These are phyloP conservation scores for Fistulinella prunicolor DNA, from an alignment of 768 basidiomycete species.

Conservation along the genomic window DNA sequence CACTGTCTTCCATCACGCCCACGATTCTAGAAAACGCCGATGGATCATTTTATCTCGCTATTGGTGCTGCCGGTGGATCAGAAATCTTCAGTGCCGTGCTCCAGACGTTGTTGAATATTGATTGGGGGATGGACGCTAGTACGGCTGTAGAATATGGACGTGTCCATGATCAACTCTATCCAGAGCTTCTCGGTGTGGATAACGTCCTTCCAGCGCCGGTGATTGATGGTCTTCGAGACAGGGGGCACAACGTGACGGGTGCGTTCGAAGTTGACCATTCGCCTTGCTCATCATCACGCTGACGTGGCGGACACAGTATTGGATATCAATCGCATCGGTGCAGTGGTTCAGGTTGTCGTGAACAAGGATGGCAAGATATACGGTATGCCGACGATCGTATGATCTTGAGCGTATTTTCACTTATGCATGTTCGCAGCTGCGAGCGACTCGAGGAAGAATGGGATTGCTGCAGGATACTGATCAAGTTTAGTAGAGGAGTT, in stretches of 20 bases:
- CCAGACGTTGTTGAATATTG: conserved; percentile 72
- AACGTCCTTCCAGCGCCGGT: conserved; percentile 52
- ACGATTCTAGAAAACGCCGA: conserved; percentile 75
- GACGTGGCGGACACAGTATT: conserved; percentile 37
- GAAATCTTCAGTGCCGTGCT: conserved; percentile 79
- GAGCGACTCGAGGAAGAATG: conserved; percentile 90
- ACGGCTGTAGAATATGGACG: conserved; percentile 82
- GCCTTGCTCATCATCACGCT: not conserved
- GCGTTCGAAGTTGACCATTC: conserved; percentile 12
- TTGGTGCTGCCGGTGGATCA: conserved; percentile 88
- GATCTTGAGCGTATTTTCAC: not conserved
- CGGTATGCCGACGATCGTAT: conserved; percentile 43
- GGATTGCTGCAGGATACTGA: conserved; percentile 85
- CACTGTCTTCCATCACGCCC: conserved; percentile 81
- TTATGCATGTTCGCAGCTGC: conserved; percentile 50
- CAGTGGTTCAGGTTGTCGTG: conserved; percentile 71
- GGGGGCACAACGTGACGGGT: conserved; percentile 77
- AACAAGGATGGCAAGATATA: conserved; percentile 52
- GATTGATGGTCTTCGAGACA: conserved; percentile 50
- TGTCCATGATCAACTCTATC: conserved; percentile 85
- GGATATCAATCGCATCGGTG: conserved; percentile 69
- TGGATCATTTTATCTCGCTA: conserved; percentile 66
- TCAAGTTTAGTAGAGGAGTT: not conserved
- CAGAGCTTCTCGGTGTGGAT: conserved; percentile 59
- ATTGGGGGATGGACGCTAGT: conserved; percentile 77